Base-by-base conservation (phyloP, 768 basidiomycete genomes). In the Leucocoprinus leucothites region DNA sequence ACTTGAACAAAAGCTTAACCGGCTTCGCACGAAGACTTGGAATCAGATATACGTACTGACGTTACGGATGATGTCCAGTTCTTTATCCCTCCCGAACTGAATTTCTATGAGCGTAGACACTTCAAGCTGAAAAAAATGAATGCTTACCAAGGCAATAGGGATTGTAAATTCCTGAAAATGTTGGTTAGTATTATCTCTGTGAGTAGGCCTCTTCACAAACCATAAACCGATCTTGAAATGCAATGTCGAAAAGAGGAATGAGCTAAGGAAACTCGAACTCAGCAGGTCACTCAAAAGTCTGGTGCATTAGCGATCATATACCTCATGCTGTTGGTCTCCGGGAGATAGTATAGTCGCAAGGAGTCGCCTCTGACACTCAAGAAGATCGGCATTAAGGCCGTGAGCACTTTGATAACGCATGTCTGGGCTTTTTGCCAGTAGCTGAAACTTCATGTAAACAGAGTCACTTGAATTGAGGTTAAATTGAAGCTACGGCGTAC, bases 61-160 rank as follows among this genome's bases (percentile, higher is more conserved):
- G 66, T 80, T 84, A 45, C 84, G 77, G 53, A 90, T 84, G 42
- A 74, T 69, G 42, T 89, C 86, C 1, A 89, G 69, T 67, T 89
- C 87, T 61, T 79, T 85, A 47, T 88, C 85, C 44, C 88, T 77
- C 6, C 88, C 88, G 63, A 86, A 89, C 81, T 84, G 51, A 19
- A 34, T 41, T 28, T 42, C 31, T 14, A 57, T 57, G 44, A 44
- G 53, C 19, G 40, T 25, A 35, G 42, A 47, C 4, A 24, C 56
- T 44, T 28, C 18, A 5, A 49, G 41, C 31, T 38, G 1, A 35
- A 31, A 24, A 14, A 1, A 44, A 18, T 4, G 31, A 9, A 24
- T 14, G 62, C 74, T 57, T 69, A 87, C 85, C 70, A 89, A 68
- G 31, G 80, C 76, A 36, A 82, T 78, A 2, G 87, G 87, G 61